Conservation (phyloP, 805 yeast genomes). For the Schizosaccharomyces lindneri region DNA sequence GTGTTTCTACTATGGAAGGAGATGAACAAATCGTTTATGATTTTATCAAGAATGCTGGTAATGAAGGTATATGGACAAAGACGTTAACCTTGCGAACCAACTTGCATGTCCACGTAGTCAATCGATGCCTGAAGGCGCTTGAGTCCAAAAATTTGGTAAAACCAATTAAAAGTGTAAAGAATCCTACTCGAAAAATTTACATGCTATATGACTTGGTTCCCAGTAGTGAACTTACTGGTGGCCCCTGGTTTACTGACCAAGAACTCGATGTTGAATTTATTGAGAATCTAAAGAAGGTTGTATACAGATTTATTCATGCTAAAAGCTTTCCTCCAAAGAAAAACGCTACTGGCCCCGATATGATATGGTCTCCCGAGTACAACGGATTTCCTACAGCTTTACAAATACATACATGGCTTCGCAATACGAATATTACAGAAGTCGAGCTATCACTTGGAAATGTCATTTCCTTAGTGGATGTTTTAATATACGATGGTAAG, state of each 20-base stretch:
- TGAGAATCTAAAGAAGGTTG: constrained; percentile 53
- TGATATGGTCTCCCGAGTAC: constrained; percentile 20
- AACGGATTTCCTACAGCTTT: constrained; percentile 45
- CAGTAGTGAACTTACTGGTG: constrained; percentile 87
- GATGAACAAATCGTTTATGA: constrained; percentile 64
- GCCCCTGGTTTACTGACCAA: constrained; percentile 95
- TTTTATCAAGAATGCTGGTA: constrained; percentile 55
- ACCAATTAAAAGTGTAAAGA: constrained; percentile 68
- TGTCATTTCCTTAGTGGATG: constrained; percentile 65
- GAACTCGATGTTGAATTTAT: constrained; percentile 88
- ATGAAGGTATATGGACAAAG: constrained; percentile 86
- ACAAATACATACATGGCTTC: constrained; percentile 51
- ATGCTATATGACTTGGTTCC: constrained; percentile 89
- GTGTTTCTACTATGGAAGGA: constrained; percentile 1
- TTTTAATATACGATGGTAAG: constrained; percentile 64
- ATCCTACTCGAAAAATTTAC: constrained; percentile 84
- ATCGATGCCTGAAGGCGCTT: constrained; percentile 47
- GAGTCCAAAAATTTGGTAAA: constrained; percentile 66
- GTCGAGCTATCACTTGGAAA: constrained; percentile 56
- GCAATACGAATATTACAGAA: constrained; percentile 45
- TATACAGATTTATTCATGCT: constrained; percentile 67
- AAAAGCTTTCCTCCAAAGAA: constrained; percentile 33
- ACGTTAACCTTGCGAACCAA: constrained; percentile 67
- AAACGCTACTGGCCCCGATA: constrained; percentile 8
- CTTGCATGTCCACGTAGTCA: constrained; percentile 62